Evolutionary conservation across 2,329 filamentous ascomycete genomes (phyloP).

Genomic region (Hymenoscyphus repandus): DNA sequence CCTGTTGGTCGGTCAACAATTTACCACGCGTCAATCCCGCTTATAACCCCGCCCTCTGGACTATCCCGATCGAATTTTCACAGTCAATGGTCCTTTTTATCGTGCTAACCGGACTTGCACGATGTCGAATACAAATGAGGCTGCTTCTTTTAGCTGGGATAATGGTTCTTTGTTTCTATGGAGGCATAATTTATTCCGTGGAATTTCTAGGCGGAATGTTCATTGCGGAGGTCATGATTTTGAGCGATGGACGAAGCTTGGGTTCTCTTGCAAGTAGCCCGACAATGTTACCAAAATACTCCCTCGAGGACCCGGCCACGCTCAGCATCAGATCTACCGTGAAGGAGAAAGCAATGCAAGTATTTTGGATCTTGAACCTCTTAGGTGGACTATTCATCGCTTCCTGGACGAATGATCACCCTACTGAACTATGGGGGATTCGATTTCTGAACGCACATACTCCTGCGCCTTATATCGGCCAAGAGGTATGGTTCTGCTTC

Average conservation of each 20-base stretch:
- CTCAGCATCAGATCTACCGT: background rate
- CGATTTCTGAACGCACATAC: constrained; percentile 22
- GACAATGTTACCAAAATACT: constrained; percentile 18
- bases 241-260: constrained; percentile 29
- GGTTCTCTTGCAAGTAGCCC: constrained; percentile 18
- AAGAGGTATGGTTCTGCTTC: constrained; percentile 27
- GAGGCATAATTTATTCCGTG: constrained; percentile 25
- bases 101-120: constrained; percentile 24
- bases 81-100: constrained; percentile 29
- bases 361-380: constrained; percentile 26
- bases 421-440: constrained; percentile 21
- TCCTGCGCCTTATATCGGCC: constrained; percentile 24
- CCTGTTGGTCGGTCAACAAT: constrained; percentile 22
- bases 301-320: constrained; percentile 7
- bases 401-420: constrained; percentile 27
- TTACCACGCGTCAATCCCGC: constrained; percentile 12
- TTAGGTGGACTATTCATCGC: constrained; percentile 26
- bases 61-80: constrained; percentile 29
- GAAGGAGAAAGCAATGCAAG: constrained; percentile 13
- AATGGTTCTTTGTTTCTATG: constrained; percentile 25
- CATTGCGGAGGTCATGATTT: constrained; percentile 40
- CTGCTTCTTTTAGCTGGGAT: constrained; percentile 21
- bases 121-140: constrained; percentile 21
- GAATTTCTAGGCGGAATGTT: constrained; percentile 44
- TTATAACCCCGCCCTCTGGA: constrained; percentile 30